phyloP scores from a whole-genome alignment of 441 rosid species.

The Arabidopsis lyrata region DNA sequence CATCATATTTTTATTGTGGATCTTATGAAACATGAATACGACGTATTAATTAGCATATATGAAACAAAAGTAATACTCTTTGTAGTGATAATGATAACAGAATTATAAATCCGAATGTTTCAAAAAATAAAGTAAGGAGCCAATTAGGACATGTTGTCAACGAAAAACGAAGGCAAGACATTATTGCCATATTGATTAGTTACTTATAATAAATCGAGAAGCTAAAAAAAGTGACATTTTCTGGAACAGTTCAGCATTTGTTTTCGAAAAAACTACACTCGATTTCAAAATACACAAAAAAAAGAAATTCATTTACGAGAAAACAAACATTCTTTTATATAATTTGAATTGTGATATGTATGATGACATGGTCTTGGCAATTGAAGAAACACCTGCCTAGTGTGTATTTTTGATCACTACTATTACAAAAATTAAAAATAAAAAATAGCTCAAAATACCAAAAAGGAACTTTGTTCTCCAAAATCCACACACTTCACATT shows the following conservation, averaged over 20 bases:
- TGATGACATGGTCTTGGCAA: background rate
- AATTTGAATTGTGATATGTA: background rate
- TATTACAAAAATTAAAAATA: background rate
- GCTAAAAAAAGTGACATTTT: no score
- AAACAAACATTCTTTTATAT: no score
- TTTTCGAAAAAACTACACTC: background rate
- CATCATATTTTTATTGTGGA: background rate
- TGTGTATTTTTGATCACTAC: background rate
- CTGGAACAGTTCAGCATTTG: background rate
- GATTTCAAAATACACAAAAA: background rate
- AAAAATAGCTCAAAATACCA: background rate
- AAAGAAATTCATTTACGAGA: no score
- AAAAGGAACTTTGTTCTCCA: background rate
- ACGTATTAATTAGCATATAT: background rate
- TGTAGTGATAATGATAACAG: no score
- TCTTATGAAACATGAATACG: background rate
- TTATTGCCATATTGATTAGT: no score
- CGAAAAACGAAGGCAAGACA: background rate
- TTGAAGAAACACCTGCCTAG: background rate
- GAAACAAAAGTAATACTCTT: background rate
- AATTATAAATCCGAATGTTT: background rate
- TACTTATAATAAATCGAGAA: no score
- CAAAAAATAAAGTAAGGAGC: no score
- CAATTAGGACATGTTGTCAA: no score
- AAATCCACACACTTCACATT: background rate